Evolutionary conservation across 306 rosid species (phyloP).

Genomic region (Vicia villosa): DNA sequence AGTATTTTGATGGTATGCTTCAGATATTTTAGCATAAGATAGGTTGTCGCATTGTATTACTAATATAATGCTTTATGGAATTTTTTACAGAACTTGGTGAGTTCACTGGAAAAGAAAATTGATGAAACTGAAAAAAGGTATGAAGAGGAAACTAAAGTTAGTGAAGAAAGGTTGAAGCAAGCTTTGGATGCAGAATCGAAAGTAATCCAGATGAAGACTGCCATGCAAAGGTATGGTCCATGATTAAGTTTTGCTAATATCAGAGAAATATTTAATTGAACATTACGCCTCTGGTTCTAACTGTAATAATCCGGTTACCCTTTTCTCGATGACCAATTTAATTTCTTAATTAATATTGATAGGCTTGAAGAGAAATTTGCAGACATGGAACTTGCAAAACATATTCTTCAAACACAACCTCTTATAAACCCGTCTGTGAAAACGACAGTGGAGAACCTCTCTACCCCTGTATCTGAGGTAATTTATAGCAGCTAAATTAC

Average conservation of each 20-base stretch:
- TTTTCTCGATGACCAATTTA: slow-evolving; percentile 33
- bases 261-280: slow-evolving; percentile 22
- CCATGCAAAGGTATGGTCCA: slow-evolving; percentile 83
- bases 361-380: slow-evolving; percentile 93
- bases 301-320: slow-evolving; percentile 9
- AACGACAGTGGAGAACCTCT: slow-evolving; percentile 59
- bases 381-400: slow-evolving; percentile 79
- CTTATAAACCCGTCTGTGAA: slow-evolving; percentile 57
- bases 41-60: slow-evolving; percentile 28
- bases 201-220: slow-evolving; percentile 85
- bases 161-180: slow-evolving; percentile 96
- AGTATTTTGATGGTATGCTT: background rate
- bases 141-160: slow-evolving; percentile 78
- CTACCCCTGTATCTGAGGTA: slow-evolving; percentile 58
- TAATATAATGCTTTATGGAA: slow-evolving; percentile 42
- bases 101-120: slow-evolving; percentile 86
- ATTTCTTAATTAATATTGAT: slow-evolving; percentile 36
- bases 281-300: background rate
- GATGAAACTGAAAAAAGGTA: slow-evolving; percentile 90
- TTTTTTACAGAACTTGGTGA: slow-evolving; percentile 73
- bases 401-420: slow-evolving; percentile 78
- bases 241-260: slow-evolving; percentile 34
- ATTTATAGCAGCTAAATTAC: slow-evolving; percentile 31
- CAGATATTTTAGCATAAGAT: slow-evolving; percentile 18
- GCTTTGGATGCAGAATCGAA: slow-evolving; percentile 94